phyloP scores from a whole-genome alignment of 2,329 filamentous ascomycete species.

The Cryphonectria nitschkei region DNA sequence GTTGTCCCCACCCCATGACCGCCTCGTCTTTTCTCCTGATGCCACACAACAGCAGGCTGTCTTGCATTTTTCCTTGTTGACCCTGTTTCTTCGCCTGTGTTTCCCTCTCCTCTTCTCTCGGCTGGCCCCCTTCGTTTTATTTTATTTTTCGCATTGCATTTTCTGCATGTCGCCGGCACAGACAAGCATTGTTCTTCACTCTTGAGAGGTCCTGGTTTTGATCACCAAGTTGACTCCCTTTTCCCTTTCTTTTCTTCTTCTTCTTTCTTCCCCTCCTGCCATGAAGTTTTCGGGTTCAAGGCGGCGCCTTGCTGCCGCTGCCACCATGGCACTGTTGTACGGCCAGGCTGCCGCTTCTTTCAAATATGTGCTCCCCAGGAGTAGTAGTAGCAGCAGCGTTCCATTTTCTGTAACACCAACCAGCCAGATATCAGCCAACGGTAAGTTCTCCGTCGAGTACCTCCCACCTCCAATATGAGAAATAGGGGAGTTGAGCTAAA shows the following conservation, averaged over 20 bases:
- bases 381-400: conserved; percentile 25
- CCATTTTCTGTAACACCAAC: conserved; percentile 23
- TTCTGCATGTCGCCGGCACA: conserved; percentile 8
- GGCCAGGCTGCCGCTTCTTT: conserved; percentile 31
- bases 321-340: conserved; percentile 26
- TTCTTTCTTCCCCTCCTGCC: background rate
- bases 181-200: conserved; percentile 6
- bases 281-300: conserved; percentile 4
- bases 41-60: conserved; percentile 13
- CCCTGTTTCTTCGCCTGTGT: background rate
- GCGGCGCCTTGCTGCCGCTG: conserved; percentile 15
- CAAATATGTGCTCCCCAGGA: conserved; percentile 26
- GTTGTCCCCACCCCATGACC: conserved; percentile 8
- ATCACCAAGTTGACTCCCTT: background rate
- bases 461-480: background rate
- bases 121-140: background rate
- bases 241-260: background rate
- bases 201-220: conserved; percentile 1
- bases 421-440: conserved; percentile 7
- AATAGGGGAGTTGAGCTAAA: background rate
- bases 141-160: background rate
- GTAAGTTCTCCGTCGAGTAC: background rate
- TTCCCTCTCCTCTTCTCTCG: background rate
- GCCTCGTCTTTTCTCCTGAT: background rate
- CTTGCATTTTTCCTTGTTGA: conserved; percentile 3